These are phyloP conservation scores for Pycnococcus provasolii DNA, from an alignment of 139 green algal species.

Conservation along the genomic window DNA sequence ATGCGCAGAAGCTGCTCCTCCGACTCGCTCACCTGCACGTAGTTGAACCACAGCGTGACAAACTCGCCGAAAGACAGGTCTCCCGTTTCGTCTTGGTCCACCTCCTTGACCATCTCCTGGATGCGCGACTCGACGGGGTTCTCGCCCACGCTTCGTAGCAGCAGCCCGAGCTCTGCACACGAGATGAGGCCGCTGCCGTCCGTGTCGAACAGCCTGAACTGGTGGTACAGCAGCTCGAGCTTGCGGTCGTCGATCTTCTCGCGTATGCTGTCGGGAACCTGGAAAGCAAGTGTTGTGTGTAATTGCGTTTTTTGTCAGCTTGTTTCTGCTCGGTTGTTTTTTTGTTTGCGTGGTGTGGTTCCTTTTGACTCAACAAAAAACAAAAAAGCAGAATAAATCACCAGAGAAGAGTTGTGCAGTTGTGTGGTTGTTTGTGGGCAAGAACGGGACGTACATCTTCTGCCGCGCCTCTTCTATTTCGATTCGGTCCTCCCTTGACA, in stretches of 20 bases:
- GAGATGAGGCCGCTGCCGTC: background rate
- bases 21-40: background rate
- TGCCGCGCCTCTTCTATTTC: no score
- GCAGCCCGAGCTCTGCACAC: background rate
- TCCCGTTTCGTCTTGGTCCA: background rate
- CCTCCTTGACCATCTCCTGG: background rate
- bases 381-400: no score
- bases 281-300: no score
- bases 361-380: no score
- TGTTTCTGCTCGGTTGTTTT: no score
- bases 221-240: background rate
- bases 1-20: background rate
- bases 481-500: no score
- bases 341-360: no score
- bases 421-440: no score
- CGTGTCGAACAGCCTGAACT: constrained; percentile 1
- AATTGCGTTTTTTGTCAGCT: no score
- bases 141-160: background rate
- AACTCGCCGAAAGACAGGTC: background rate
- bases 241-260: background rate
- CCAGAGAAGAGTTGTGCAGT: no score
- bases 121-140: background rate
- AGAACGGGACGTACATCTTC: no score
- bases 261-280: no score
- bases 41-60: background rate